Conservation (phyloP, 306 rosid genomes). For the Acacia melanoxylon region DNA sequence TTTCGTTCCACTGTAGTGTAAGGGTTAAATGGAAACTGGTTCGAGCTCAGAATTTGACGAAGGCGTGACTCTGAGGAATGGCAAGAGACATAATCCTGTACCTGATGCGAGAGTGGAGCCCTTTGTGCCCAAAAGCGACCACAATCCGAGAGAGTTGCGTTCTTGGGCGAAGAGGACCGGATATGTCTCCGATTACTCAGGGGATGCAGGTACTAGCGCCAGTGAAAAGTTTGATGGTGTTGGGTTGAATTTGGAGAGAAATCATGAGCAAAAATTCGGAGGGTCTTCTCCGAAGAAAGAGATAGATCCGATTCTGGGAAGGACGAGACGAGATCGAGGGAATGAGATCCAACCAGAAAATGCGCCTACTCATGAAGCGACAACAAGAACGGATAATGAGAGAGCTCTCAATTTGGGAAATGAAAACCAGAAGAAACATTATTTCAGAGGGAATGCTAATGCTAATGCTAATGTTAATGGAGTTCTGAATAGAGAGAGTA, state of each 20-base stretch:
- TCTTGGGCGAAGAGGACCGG: conserved; percentile 95
- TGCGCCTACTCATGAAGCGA: conserved; percentile 39
- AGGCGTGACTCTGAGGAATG: conserved; percentile 36
- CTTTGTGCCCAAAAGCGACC: conserved; percentile 66
- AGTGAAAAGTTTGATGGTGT: conserved; percentile 53
- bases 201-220: conserved; percentile 59
- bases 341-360: conserved; percentile 61
- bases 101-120: conserved; percentile 49
- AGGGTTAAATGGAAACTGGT: conserved; percentile 54
- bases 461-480: conserved; percentile 36
- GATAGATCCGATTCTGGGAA: conserved; percentile 78
- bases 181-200: conserved; percentile 77
- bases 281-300: conserved; percentile 81
- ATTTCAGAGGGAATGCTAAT: conserved; percentile 42
- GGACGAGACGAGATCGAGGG: conserved; percentile 51
- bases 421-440: conserved; percentile 35
- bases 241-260: conserved; percentile 56
- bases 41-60: conserved; percentile 40
- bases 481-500: conserved; percentile 32
- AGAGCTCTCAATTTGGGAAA: conserved; percentile 19
- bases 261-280: conserved; percentile 45
- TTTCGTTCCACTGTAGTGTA: conserved; percentile 18
- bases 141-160: conserved; percentile 73
- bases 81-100: conserved; percentile 35
- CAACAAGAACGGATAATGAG: conserved; percentile 40